Percentiles rank a stretch among this genome's conserved stretches.
These are phyloP conservation scores for Endoconidiophora polonica DNA, from an alignment of 2,329 filamentous ascomycete species.

Conservation along the genomic window DNA sequence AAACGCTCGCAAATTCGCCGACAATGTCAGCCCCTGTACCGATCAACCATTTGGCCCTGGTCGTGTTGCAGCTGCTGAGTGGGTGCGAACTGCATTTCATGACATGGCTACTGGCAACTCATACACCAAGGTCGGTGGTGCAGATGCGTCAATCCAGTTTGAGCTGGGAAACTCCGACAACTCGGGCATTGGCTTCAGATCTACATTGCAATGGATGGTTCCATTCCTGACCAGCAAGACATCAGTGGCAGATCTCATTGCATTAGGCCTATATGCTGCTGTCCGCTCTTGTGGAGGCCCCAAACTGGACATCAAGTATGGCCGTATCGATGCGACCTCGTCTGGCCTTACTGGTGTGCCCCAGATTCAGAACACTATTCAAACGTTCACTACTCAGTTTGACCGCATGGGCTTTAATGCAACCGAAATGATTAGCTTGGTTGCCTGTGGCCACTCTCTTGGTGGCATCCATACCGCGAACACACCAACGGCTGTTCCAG, in stretches of 20 bases:
- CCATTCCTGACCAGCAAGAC: slow-evolving; percentile 34
- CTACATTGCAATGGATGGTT: slow-evolving; percentile 36
- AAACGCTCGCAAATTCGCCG: slow-evolving; percentile 36
- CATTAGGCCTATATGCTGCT: slow-evolving; percentile 39
- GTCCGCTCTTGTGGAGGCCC: slow-evolving; percentile 43
- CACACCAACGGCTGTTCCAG: slow-evolving; percentile 35
- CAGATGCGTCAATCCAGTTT: slow-evolving; percentile 44
- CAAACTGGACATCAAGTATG: slow-evolving; percentile 33
- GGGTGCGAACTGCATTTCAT: slow-evolving; percentile 44
- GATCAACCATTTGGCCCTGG: slow-evolving; percentile 35
- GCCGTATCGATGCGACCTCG: slow-evolving; percentile 35
- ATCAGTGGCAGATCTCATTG: slow-evolving; percentile 40
- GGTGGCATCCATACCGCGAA: slow-evolving; percentile 40
- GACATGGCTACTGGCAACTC: slow-evolving; percentile 41
- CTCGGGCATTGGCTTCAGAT: slow-evolving; percentile 35
- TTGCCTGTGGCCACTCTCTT: slow-evolving; percentile 44
- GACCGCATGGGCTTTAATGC: slow-evolving; percentile 37
- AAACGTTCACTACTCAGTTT: slow-evolving; percentile 38
- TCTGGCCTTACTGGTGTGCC: slow-evolving; percentile 35
- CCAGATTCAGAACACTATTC: slow-evolving; percentile 36
- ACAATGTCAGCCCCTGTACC: slow-evolving; percentile 39
- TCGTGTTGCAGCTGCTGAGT: slow-evolving; percentile 42
- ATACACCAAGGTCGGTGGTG: slow-evolving; percentile 31
- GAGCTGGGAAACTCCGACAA: slow-evolving; percentile 40
- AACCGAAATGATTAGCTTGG: slow-evolving; percentile 42